Evolutionary conservation across 148 eudicot genomes (phyloP), one percentile per base, ranked within the genome.

Genomic region (Diospyros kaki): DNA sequence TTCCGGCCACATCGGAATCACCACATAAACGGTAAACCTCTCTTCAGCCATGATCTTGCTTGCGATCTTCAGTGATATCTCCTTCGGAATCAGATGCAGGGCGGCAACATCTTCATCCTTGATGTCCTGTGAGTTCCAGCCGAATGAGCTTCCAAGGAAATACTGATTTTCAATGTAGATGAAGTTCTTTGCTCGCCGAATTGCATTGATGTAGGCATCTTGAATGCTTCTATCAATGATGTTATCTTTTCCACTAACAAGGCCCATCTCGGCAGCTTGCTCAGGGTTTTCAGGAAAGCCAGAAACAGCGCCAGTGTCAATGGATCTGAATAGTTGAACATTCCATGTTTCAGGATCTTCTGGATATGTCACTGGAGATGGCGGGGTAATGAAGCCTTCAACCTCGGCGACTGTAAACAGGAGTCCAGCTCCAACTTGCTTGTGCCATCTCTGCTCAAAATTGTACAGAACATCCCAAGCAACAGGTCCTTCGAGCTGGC

Each of bases 381-480:
- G 83, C 15, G 59, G 81, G 9, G 78, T 75, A 9, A 81, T 75
- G 9, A 78, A 72, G 4, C 56, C 59, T 4, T 75, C 55, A 3
- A 84, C 74, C 18, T 84, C 86, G 1, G 64, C 51, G 3, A 84
- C 8, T 2, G 54, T 58, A 39, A 80, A 9, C 0, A 84, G 76
- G 52, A 71, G 61, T 42, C 68, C 68, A 58, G 62, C 66, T 6
- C 63, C 77, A 4, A 83, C 86, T 77, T 84, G 86, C 38, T 84
- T 80, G 71, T 58, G 56, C 86, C 86, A 84, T 44, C 86, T 74
- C 74, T 84, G 86, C 75, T 84, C 86, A 50, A 84, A 80, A 64
- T 77, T 84, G 69, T 9, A 78, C 3, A 84, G 60, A 7, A 84
- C 86, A 70, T 84, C 86, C 86, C 84, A 84, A 39, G 86, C 86